phyloP scores from a whole-genome alignment of 208 protist genomes.

The Trypanosoma rangeli region DNA sequence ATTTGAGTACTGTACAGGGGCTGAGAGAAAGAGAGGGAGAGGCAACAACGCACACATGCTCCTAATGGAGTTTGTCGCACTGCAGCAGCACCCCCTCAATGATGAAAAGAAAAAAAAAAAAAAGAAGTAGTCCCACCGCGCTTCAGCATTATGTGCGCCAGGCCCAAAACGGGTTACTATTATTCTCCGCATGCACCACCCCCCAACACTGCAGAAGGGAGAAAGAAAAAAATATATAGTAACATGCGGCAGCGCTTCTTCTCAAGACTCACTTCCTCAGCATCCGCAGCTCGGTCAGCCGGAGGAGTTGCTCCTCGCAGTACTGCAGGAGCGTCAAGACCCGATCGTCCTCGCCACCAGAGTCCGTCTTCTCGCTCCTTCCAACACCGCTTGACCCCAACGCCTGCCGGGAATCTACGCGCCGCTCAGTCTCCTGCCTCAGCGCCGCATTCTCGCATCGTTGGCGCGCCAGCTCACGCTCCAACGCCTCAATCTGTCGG shows the following conservation, averaged over 20 bases:
- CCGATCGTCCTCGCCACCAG: not conserved
- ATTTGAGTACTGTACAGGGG: too few relatives aligned
- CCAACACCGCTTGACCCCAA: not conserved
- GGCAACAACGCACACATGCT: too few relatives aligned
- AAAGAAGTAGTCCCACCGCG: not conserved
- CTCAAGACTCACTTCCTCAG: not conserved
- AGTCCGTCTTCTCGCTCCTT: not conserved
- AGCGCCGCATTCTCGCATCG: constrained; percentile 8
- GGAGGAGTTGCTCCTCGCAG: constrained; percentile 11
- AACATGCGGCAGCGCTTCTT: not conserved
- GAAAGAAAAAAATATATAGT: not conserved
- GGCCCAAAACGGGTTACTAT: not conserved
- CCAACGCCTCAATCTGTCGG: constrained; percentile 15
- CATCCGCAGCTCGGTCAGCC: not conserved
- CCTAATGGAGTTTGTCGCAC: too few relatives aligned
- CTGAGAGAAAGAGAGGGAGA: too few relatives aligned
- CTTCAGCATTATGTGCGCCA: not conserved
- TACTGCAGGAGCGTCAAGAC: not conserved
- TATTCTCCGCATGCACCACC: not conserved
- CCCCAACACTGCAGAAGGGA: not conserved
- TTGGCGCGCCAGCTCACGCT: constrained; percentile 1
- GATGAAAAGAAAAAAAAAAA: too few relatives aligned
- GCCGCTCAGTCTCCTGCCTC: not conserved
- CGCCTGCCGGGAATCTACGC: not conserved
- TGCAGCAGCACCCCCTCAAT: too few relatives aligned